These are phyloP conservation scores for Hordeum marinum DNA, from an alignment of 176 grass and related monocot genomes.

Conservation along the genomic window DNA sequence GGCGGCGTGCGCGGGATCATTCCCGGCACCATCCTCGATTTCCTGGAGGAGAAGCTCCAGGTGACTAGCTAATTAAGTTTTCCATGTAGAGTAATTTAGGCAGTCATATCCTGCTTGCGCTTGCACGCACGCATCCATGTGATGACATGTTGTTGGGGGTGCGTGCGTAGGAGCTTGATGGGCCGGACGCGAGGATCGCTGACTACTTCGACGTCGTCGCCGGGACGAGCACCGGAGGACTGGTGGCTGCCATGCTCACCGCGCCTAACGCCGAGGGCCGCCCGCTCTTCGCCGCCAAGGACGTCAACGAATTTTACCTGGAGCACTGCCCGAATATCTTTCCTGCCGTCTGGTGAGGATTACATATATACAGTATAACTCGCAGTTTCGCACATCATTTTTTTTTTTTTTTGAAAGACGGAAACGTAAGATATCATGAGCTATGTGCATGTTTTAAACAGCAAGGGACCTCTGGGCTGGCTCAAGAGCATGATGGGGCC, in stretches of 20 bases:
- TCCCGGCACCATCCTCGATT: background rate
- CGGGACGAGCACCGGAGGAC: constrained; percentile 60
- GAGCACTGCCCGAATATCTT: constrained; percentile 40
- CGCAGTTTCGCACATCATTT: no score
- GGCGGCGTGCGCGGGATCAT: background rate
- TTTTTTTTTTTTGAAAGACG: no score
- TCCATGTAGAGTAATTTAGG: background rate
- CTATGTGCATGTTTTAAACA: background rate
- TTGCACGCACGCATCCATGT: no score
- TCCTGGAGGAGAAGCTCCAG: background rate
- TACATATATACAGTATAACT: no score
- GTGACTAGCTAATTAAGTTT: background rate
- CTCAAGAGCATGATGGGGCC: background rate
- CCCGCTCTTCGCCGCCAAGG: constrained; percentile 34
- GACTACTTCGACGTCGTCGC: constrained; percentile 81
- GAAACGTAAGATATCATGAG: no score
- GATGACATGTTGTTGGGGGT: no score
- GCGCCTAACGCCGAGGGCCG: background rate
- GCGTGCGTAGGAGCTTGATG: constrained; percentile 12
- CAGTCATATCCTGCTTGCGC: background rate
- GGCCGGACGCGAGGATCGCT: background rate
- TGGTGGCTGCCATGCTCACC: constrained; percentile 37
- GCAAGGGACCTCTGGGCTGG: background rate
- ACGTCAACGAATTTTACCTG: constrained; percentile 37
- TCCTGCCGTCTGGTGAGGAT: background rate